Percentiles rank a stretch among this genome's conserved stretches.
Conservation (phyloP, 2,329 filamentous ascomycete species). For the Scedosporium aurantiacum region DNA sequence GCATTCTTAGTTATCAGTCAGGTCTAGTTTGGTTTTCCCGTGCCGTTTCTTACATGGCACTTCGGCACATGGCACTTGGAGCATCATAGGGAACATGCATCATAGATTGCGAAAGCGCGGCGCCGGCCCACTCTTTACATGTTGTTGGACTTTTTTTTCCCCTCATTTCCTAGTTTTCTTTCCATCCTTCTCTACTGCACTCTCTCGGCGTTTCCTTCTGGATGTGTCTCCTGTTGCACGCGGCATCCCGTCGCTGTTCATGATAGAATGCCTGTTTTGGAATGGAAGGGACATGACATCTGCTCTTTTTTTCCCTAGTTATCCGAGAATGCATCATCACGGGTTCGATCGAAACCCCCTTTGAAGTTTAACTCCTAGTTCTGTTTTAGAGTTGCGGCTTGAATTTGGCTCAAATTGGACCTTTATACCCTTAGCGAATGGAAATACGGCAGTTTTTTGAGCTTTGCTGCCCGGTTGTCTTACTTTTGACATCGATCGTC, state of each 20-base stretch:
- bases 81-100: constrained; percentile 5
- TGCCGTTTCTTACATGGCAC: constrained; percentile 3
- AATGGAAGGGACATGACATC: not conserved
- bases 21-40: constrained; percentile 3
- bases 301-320: not conserved
- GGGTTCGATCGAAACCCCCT: not conserved
- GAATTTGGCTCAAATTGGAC: too few relatives aligned
- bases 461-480: too few relatives aligned
- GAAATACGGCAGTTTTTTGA: too few relatives aligned
- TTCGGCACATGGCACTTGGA: constrained; percentile 4
- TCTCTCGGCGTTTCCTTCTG: not conserved
- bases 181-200: not conserved
- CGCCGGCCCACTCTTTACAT: constrained; percentile 3
- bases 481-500: too few relatives aligned
- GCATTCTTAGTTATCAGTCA: not conserved
- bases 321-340: not conserved
- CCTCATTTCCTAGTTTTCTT: not conserved
- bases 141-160: not conserved
- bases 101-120: constrained; percentile 8
- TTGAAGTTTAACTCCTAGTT: too few relatives aligned
- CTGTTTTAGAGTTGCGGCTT: too few relatives aligned
- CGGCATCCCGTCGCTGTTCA: not conserved
- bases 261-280: not conserved
- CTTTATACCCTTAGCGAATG: too few relatives aligned
- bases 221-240: not conserved